Evolutionary conservation across 345 rosid species (phyloP).

Genomic region (Eucalyptus lansdowneana): DNA sequence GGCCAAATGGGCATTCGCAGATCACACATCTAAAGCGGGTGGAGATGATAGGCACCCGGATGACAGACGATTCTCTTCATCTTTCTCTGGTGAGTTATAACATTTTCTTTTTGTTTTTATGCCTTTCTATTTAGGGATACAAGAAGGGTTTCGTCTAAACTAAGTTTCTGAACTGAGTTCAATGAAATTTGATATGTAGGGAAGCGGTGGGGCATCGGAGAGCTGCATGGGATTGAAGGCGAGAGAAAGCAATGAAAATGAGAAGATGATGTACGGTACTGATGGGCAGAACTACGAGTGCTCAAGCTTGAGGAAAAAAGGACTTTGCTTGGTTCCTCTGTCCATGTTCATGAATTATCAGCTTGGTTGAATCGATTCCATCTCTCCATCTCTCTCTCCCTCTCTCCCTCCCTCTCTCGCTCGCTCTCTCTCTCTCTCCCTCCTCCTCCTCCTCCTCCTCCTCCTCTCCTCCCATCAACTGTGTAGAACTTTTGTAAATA

Average conservation of each 20-base stretch:
- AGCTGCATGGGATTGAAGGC: slow-evolving; percentile 1
- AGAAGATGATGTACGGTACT: not conserved
- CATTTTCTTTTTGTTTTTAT: not conserved
- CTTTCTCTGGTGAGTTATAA: slow-evolving; percentile 20
- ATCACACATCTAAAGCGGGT: slow-evolving; percentile 32
- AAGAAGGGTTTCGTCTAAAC: not conserved
- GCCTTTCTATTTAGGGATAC: not conserved
- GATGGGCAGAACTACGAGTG: slow-evolving; percentile 5
- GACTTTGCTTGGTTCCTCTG: slow-evolving; percentile 64
- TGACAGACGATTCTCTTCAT: slow-evolving; percentile 15
- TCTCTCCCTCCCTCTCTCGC: not conserved
- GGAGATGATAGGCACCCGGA: slow-evolving; percentile 22
- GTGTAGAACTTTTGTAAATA: not conserved
- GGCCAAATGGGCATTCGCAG: slow-evolving; percentile 4
- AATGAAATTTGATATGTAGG: not conserved
- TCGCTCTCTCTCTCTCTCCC: not conserved
- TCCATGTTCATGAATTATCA: slow-evolving; percentile 55
- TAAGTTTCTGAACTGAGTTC: not conserved
- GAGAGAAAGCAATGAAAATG: slow-evolving; percentile 5
- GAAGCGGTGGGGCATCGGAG: slow-evolving; percentile 14
- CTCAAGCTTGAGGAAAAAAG: slow-evolving; percentile 55
- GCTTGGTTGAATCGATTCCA: slow-evolving; percentile 16
- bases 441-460: not conserved
- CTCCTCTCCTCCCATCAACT: not conserved
- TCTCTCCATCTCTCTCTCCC: not conserved